A percentile compares a stretch with the other conserved stretches of the same genome.
phyloP scores from a whole-genome alignment of 2,329 filamentous ascomycete genomes.

The Colletotrichum aenigma region DNA sequence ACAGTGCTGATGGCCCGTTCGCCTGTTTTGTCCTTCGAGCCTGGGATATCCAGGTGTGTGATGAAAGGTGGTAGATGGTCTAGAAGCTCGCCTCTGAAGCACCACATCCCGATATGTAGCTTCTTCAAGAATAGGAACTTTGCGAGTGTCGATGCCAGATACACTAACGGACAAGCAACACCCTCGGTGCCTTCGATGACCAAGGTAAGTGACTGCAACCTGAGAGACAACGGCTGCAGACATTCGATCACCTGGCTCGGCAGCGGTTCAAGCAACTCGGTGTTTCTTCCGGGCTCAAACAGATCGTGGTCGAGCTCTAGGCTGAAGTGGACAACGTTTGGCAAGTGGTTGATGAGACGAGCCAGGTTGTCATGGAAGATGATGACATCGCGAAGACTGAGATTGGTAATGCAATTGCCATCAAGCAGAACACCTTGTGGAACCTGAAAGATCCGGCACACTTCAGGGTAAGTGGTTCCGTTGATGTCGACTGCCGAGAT shows the following conservation, averaged over 20 bases:
- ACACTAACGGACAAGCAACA: too few species aligned
- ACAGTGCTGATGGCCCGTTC: not conserved
- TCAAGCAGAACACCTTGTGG: not conserved
- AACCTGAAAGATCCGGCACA: not conserved
- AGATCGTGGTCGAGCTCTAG: not conserved
- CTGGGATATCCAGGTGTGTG: not conserved
- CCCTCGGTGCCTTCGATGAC: not conserved
- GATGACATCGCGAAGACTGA: not conserved
- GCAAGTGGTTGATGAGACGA: not conserved
- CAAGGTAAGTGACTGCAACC: not conserved
- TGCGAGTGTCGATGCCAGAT: not conserved
- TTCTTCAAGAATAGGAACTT: not conserved
- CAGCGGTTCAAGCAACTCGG: not conserved
- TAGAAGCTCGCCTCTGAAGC: not conserved
- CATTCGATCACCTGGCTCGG: not conserved
- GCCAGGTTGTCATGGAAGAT: not conserved
- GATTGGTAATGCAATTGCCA: not conserved
- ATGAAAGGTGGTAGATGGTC: not conserved
- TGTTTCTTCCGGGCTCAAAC: not conserved
- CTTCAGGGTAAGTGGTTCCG: not conserved
- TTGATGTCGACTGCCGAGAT: not conserved
- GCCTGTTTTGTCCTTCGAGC: not conserved
- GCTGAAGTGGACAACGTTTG: not conserved
- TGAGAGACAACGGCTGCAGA: not conserved
- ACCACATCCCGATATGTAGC: not conserved